Base-by-base conservation (phyloP, 306 rosid species). In the Trifolium repens region DNA sequence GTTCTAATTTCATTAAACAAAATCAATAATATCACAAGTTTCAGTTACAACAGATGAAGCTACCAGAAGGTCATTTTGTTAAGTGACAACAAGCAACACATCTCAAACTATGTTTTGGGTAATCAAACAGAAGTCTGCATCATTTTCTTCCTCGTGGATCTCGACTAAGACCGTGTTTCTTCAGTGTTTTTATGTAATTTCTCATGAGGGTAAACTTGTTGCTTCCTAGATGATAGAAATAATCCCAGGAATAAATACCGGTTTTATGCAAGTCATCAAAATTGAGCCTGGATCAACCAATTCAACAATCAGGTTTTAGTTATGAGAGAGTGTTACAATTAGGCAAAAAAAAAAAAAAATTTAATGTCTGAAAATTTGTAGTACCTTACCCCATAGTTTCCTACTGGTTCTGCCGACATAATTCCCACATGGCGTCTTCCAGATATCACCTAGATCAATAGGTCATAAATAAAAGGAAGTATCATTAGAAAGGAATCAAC, bases 381-480 rank as follows among this genome's bases (percentile, higher is more conserved):
- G 82, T 90, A 94, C 94, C 97, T 87, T 79, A 94, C 87, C 90
- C 97, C 97, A 78, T 91, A 94, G 96, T 90, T 94, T 69, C 97
- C 94, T 47, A 91, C 91, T 43, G 86, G 96, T 73, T 91, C 96
- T 24, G 90, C 91, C 30, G 94, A 88, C 96, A 91, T 90, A 69
- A 94, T 94, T 64, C 93, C 91, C 35, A 91, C 91, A 24, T 85
- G 89, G 47, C 88, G 87, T 84, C 93, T 81, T 59, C 98, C 96
- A 2, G 83, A 88, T 75, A 93, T 93, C 76, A 89, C 96, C 93
- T 93, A 66, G 40, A 42, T 81, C 17, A 39, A 9, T 64, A 8
- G 9, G 47, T 42, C 52, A 46, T 53, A 58, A 43, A 67, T 22
- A 52, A 63, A 78, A 22, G 6, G 6, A 59, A 60, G n/a, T 35